These are phyloP conservation scores for Gnaphalium uliginosum DNA, from an alignment of 129 eudicot genomes.

Conservation along the genomic window DNA sequence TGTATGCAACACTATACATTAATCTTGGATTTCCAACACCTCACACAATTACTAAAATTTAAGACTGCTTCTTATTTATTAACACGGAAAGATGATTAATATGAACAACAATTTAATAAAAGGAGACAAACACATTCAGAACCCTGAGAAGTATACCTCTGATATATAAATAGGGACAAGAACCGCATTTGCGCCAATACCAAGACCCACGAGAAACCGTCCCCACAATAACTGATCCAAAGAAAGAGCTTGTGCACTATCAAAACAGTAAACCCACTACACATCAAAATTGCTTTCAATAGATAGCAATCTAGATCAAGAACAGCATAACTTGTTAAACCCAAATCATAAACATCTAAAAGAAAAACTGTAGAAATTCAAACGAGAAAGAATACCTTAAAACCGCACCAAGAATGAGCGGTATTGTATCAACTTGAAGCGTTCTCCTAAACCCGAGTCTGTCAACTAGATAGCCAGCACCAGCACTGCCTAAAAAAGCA, in stretches of 20 bases:
- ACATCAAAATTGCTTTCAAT: constrained; percentile 29
- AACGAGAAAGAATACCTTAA: constrained; percentile 47
- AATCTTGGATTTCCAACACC: neutral
- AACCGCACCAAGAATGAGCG: constrained; percentile 78
- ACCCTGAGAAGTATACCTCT: constrained; percentile 53
- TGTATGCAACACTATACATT: neutral
- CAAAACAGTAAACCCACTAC: constrained; percentile 28
- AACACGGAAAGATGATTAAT: neutral
- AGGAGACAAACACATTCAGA: constrained; percentile 14
- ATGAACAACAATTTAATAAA: neutral
- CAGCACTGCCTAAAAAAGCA: constrained; percentile 86
- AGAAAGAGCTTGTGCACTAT: constrained; percentile 89
- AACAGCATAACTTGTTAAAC: constrained; percentile 1
- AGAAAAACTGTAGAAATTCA: neutral
- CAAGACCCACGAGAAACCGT: constrained; percentile 87
- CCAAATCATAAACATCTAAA: neutral
- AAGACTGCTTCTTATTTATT: neutral
- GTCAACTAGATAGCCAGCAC: constrained; percentile 69
- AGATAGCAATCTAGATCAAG: constrained; percentile 22
- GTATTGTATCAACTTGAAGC: constrained; percentile 70
- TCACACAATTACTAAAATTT: too few relatives aligned
- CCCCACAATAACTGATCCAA: constrained; percentile 75
- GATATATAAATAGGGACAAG: constrained; percentile 91
- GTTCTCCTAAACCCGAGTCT: constrained; percentile 78
- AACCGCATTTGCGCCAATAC: constrained; percentile 91